A percentile compares a stretch with the other conserved stretches of the same genome.
phyloP scores from a whole-genome alignment of 2,329 filamentous ascomycete genomes.

The Penicillium brasilianum region DNA sequence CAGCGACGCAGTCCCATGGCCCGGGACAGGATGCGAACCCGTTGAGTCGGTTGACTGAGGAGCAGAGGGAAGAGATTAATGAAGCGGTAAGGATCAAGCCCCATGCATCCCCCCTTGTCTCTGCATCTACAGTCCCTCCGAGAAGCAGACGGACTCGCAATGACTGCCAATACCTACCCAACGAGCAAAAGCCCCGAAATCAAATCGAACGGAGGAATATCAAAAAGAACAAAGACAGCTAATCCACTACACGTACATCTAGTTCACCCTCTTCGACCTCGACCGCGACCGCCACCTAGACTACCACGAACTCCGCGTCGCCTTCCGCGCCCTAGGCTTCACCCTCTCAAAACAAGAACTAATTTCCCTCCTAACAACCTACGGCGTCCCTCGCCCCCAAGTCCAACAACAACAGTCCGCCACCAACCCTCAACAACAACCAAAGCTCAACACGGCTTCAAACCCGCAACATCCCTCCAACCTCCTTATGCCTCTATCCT shows the following conservation, averaged over 20 bases:
- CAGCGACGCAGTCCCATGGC: constrained; percentile 48
- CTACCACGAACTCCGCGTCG: constrained; percentile 98
- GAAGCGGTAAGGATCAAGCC: constrained; percentile 71
- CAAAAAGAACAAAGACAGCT: constrained; percentile 10
- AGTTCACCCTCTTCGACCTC: constrained; percentile 96
- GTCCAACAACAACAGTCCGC: constrained; percentile 48
- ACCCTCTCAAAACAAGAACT: constrained; percentile 87
- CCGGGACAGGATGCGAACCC: constrained; percentile 55
- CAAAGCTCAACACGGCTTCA: constrained; percentile 38
- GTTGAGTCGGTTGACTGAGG: constrained; percentile 71
- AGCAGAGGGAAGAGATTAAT: constrained; percentile 90
- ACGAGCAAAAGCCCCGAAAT: neutral
- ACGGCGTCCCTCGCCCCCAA: constrained; percentile 72
- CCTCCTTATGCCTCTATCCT: constrained; percentile 72
- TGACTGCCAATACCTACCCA: neutral
- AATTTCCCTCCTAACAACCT: constrained; percentile 76
- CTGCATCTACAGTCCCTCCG: neutral
- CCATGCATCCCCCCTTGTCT: constrained; percentile 26
- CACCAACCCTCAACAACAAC: constrained; percentile 38
- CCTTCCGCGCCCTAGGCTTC: constrained; percentile 93
- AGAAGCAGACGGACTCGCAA: too few species aligned
- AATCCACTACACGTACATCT: neutral
- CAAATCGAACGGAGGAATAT: neutral
- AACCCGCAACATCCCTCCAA: constrained; percentile 65
- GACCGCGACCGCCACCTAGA: constrained; percentile 94